A percentile compares a stretch with the other conserved stretches of the same genome.
phyloP scores from a whole-genome alignment of 139 green algal species.

The Chlamydomonas urium region DNA sequence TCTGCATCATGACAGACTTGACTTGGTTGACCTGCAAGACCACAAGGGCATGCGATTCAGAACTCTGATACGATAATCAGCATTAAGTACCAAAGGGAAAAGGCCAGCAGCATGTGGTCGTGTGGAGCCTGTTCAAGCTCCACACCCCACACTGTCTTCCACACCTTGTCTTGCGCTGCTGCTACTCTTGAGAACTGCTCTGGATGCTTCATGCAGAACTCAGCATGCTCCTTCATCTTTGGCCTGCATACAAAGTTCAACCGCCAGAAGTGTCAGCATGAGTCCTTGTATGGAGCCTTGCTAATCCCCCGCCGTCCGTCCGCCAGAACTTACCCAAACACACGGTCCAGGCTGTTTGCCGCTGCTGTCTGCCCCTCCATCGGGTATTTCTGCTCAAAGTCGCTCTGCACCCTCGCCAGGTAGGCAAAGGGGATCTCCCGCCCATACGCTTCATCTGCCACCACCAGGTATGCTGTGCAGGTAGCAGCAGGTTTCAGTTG shows the following conservation, averaged over 20 bases:
- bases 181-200: constrained; percentile 89
- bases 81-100: too few relatives aligned
- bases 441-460: constrained; percentile 88
- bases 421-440: constrained; percentile 93
- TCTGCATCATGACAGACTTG: constrained; percentile 87
- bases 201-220: constrained; percentile 87
- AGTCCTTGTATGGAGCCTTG: too few relatives aligned
- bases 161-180: constrained; percentile 83
- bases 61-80: too few relatives aligned
- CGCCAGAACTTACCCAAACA: constrained; percentile 69
- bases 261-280: too few relatives aligned
- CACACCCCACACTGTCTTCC: too few relatives aligned
- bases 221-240: constrained; percentile 38
- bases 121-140: background rate
- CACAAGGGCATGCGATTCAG: background rate
- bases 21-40: constrained; percentile 59
- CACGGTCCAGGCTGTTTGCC: constrained; percentile 78
- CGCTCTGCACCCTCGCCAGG: constrained; percentile 66
- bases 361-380: constrained; percentile 49
- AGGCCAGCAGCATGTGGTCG: background rate
- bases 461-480: constrained; percentile 76
- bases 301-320: too few relatives aligned
- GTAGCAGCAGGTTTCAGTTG: background rate
- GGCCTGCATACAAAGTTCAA: too few relatives aligned
- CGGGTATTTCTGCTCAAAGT: constrained; percentile 69